A percentile compares a stretch with the other conserved stretches of the same genome.
Conservation (phyloP, 345 rosid genomes). For the Noccaea caerulescens region DNA sequence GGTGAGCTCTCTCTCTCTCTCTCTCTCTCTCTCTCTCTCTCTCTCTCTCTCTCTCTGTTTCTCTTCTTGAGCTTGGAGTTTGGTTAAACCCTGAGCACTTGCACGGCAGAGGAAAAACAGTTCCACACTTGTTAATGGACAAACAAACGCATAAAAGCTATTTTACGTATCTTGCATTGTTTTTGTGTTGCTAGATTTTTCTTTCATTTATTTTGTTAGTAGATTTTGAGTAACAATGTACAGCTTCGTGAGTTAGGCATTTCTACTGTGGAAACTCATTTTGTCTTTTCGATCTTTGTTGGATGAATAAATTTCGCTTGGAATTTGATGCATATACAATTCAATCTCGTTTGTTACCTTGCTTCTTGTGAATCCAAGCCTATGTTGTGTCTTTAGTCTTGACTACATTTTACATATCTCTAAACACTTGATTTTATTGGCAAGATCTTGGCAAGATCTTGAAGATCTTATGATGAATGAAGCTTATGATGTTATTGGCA, state of each 20-base stretch:
- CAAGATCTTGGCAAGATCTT: too few species aligned
- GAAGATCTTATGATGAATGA: too few species aligned
- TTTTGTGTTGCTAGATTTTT: conserved; percentile 37
- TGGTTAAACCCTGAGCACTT: conserved; percentile 19
- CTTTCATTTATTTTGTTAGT: conserved; percentile 41
- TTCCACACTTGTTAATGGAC: conserved; percentile 7
- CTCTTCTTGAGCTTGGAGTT: conserved; percentile 20
- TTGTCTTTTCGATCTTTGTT: conserved; percentile 11
- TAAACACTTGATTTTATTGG: too few species aligned
- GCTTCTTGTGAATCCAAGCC: conserved; percentile 21
- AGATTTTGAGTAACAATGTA: conserved; percentile 40
- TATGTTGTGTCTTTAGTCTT: not conserved
- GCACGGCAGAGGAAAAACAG: conserved; percentile 12
- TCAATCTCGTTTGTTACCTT: conserved; percentile 28
- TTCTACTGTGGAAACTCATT: conserved; percentile 21
- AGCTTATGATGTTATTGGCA: conserved; percentile 6
- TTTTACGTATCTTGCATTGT: conserved; percentile 39
- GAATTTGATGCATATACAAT: conserved; percentile 36
- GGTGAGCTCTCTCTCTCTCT: conserved; percentile 18
- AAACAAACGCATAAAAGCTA: conserved; percentile 22
- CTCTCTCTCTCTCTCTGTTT: conserved; percentile 2
- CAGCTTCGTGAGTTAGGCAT: conserved; percentile 29
- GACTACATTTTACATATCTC: not conserved
- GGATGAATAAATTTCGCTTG: conserved; percentile 31
- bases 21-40: conserved; percentile 7